Conservation (phyloP, 495 filamentous ascomycete genomes). For the Tuber brumale region DNA sequence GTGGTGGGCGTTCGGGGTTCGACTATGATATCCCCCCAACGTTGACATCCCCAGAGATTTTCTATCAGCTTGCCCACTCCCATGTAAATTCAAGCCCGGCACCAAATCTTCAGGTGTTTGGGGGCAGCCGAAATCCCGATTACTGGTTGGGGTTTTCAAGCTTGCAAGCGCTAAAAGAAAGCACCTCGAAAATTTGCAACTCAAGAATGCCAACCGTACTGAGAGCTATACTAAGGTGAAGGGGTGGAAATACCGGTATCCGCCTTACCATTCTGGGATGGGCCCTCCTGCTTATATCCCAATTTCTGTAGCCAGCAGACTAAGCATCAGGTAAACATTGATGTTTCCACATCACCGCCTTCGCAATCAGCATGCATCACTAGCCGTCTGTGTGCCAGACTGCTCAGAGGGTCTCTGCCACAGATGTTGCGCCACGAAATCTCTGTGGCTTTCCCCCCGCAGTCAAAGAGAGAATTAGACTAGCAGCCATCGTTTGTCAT, state of each 20-base stretch:
- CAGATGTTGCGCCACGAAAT: conserved; percentile 1
- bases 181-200: neutral
- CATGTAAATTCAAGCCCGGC: neutral
- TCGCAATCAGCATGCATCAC: neutral
- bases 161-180: neutral
- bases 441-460: neutral
- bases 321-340: neutral
- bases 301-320: neutral
- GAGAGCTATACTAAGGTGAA: neutral
- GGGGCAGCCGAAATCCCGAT: neutral
- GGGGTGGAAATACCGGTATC: neutral
- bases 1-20: neutral
- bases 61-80: neutral
- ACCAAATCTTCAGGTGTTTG: neutral
- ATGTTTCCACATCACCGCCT: neutral
- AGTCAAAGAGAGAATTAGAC: neutral
- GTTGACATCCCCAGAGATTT: neutral
- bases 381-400: neutral
- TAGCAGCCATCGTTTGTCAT: neutral
- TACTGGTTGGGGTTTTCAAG: neutral
- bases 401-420: neutral
- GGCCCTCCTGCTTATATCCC: neutral
- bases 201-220: neutral
- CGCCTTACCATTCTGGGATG: neutral
- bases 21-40: neutral